Base-by-base conservation (phyloP, 2,329 filamentous ascomycete genomes). In the Bipolaris sorokiniana region DNA sequence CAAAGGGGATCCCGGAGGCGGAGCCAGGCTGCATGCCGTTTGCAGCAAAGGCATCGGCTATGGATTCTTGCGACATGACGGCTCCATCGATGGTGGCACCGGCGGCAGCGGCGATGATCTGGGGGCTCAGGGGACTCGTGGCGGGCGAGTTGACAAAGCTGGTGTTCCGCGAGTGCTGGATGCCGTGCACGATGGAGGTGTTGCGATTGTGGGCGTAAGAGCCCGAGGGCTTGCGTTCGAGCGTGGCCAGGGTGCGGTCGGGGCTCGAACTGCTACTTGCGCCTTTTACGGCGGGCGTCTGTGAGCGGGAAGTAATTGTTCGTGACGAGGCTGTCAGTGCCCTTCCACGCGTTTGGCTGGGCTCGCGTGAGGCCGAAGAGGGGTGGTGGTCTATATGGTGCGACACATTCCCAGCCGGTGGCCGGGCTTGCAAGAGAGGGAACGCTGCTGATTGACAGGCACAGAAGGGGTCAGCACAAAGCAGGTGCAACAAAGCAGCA, bases 121-220 rank as follows among this genome's bases (percentile, higher is more conserved):
- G 90, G 52, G 92, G 91, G 76, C 91, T 96, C 69, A 97, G 82
- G 56, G 94, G 94, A 76, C 90, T 96, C 26, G 89, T 79, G 41
- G 82, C 89, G 34, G 89, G 86, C 54, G 90, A 87, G 74, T 91
- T 92, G 63, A 88, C 87, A 71, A 90, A 87, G 79, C 93, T 97
- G 68, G 92, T 90, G 84, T 96, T 96, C 78, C 94, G 81, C 54
- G 85, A 90, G 78, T 99, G 95, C 76, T 97, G 93, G 66, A 96
- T 88, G 70, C 95, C 94, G 86, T 98, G 91, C 55, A 98, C 93
- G 68, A 98, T 97, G 47, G 94, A 98, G 0, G 94, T 96, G 80
- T 99, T 92, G 53, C 95, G 89, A 78, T 98, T 92, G 76, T 99
- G 93, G 58, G 91, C 91, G 82, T 98, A 89, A 15, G 83, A 84